phyloP scores from a whole-genome alignment of 768 basidiomycete species.

The Punctularia strigosozonata region DNA sequence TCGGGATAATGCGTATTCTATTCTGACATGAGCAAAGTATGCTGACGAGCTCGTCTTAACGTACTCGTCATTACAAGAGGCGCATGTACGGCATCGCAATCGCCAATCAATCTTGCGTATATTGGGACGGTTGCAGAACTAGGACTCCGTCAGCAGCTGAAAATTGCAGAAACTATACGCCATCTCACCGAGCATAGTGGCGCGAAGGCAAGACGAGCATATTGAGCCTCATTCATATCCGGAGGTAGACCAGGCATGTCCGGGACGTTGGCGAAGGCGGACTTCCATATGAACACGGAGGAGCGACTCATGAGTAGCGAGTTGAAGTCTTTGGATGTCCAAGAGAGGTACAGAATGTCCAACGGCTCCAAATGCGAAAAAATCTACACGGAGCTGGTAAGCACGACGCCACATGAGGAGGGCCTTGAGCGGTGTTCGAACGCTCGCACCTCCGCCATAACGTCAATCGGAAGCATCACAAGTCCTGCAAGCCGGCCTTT shows the following conservation, averaged over 20 bases:
- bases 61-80: background rate
- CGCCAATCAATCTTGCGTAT: background rate
- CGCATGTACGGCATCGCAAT: background rate
- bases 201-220: background rate
- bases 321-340: background rate
- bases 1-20: background rate
- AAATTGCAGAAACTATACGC: background rate
- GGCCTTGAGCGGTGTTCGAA: background rate
- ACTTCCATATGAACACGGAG: background rate
- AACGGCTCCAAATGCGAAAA: background rate
- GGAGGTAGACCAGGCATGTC: background rate
- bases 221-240: background rate
- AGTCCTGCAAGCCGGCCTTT: background rate
- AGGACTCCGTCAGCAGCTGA: no score
- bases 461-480: background rate
- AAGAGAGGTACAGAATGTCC: background rate
- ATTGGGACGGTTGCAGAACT: background rate
- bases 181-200: background rate
- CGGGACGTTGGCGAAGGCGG: background rate
- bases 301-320: background rate
- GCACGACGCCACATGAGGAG: no score
- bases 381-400: background rate
- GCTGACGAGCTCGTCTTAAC: background rate
- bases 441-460: background rate
- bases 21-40: background rate